Base-by-base conservation (phyloP, 179 eudicot genomes). In the Amaranthus tricolor region DNA sequence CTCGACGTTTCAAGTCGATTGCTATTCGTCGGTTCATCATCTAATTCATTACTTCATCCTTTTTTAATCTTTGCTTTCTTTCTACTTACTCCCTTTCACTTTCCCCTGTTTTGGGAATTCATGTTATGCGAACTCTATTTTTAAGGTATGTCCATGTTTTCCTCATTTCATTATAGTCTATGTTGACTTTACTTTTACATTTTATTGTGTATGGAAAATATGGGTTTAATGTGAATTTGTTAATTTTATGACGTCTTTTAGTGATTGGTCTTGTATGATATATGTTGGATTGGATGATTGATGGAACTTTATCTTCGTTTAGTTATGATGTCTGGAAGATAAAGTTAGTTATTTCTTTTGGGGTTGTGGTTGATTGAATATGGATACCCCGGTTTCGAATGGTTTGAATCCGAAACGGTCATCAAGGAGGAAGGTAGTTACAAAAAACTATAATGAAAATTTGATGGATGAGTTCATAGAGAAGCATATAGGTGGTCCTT, bases 391-490 rank as follows among this genome's bases (percentile, higher is more conserved):
- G 6, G 84, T 31, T 44, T 81, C 84, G 19, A 84, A 84, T 21
- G 86, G 85, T 43, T 74, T 76, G 59, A 80, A 57, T 72, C 60
- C 74, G 0, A 92, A 85, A 84, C 84, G 98, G 69, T 83, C 94
- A 1, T 67, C 78, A 73, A 92, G 97, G 85, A 90, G 82, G 86
- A 94, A 86, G 82, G 81, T 76, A 24, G 72, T 68, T 62, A 76
- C 79, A 6, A 84, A 70, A 66, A 94, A 88, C 74, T 94, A 94
- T 63, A 79, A 89, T 83, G 98, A 94, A 82, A 86, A 85, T 73
- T 84, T 89, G 81, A 90, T 92, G 93, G 98, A 94, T 81, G 97
- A 92, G 51, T 45, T 86, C 17, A 85, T 94, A 66, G 98, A 89
- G 73, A 82, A 83, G 63, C 91, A 94, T 71, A 71, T 94, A 66